Base-by-base conservation (phyloP, 768 basidiomycete species). In the Rhizopogon vesiculosus region DNA sequence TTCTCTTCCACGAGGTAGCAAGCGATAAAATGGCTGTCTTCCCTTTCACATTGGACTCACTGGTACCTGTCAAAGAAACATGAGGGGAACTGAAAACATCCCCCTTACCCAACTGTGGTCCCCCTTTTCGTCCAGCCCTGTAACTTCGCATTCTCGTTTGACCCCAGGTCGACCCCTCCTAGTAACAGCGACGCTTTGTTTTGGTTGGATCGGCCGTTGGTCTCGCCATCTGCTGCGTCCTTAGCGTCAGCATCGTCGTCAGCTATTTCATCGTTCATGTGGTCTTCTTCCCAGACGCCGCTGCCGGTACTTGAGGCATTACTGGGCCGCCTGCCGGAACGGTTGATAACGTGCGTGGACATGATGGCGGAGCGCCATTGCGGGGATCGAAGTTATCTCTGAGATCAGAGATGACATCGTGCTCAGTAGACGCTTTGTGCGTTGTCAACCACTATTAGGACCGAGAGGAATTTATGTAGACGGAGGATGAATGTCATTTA, bases 351-450 rank as follows among this genome's bases (percentile, higher is more conserved):
- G 16, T 74, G 74, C n/a, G 80, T 73, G 40, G 75, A 72, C 50
- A 69, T 65, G 61, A 94, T 91, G 15, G 89, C 89, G 1, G 76
- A 73, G 49, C 82, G 79, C 93, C 92, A 94, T 83, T 84, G 42
- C 78, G 78, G 0, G 91, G 79, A 64, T 91, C 78, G 71, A 96
- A 95, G 74, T 93, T 83, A 33, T 91, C 86, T 33, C 89, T 87
- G 48, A 97, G 74, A 10, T 87, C 90, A 10, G 65, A 66, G 15
- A 73, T 76, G 42, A 97, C 78, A 62, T 98, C 93, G 67, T 88
- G 81, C 49, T 93, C 89, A 5, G 76, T 78, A 0, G 84, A 83
- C 0, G 86, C 75, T 16, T 76, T 71, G 64, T 87, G 81, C 0
- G 75, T 80, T 15, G 87, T 88, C 38, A 93, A 72, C 93, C 91